These are phyloP conservation scores for Elaeagnus macrophylla DNA, from an alignment of 306 rosid species.

Conservation along the genomic window DNA sequence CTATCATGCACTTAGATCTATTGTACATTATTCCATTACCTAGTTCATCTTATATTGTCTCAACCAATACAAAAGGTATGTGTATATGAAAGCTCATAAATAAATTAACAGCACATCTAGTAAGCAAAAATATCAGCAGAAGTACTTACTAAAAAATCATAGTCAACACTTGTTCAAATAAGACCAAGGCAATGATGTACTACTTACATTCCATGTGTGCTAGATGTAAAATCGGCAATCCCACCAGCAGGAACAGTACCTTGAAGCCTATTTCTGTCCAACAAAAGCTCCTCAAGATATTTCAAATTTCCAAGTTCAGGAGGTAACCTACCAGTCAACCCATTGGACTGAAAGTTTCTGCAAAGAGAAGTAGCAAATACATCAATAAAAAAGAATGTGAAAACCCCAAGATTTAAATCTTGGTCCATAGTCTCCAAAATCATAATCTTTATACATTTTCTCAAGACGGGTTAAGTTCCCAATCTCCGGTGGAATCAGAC, in stretches of 20 bases:
- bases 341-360: constrained; percentile 81
- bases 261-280: constrained; percentile 84
- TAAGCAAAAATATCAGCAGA: no score
- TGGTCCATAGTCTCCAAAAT: constrained; percentile 7
- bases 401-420: constrained; percentile 9
- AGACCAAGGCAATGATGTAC: no score
- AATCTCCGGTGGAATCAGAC: constrained; percentile 78
- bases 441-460: constrained; percentile 52
- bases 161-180: no score
- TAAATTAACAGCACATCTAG: no score
- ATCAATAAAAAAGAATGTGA: constrained; percentile 16
- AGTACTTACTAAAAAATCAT: no score
- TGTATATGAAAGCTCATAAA: no score
- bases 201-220: not conserved
- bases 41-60: no score
- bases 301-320: constrained; percentile 62
- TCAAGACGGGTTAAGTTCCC: constrained; percentile 49
- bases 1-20: no score
- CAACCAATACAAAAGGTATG: no score
- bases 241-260: no score
- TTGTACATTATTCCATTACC: no score
- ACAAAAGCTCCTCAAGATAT: constrained; percentile 60
- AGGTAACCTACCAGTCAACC: constrained; percentile 67
- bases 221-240: constrained; percentile 19
- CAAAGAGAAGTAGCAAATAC: constrained; percentile 23